These are phyloP conservation scores for Blastobotrys apis DNA, from an alignment of 1,139 yeast species.

Conservation along the genomic window DNA sequence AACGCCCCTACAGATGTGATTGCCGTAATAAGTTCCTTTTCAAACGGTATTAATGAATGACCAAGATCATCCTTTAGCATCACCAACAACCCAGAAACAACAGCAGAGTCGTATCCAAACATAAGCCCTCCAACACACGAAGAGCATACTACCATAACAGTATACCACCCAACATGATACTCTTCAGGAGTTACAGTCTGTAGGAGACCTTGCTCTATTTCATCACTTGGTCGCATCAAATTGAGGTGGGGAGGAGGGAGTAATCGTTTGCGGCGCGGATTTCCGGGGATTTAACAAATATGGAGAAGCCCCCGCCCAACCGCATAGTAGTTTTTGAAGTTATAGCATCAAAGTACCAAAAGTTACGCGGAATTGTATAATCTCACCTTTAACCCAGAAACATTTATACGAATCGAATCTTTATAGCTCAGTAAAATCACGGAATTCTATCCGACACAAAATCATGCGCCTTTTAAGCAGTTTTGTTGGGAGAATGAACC, in stretches of 20 bases:
- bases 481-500: too few relatives aligned
- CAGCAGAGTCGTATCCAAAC: conserved; percentile 24
- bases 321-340: too few relatives aligned
- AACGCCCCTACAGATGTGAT: conserved; percentile 43
- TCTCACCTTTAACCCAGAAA: too few relatives aligned
- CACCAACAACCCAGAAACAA: conserved; percentile 29
- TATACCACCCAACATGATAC: conserved; percentile 1
- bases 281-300: too few relatives aligned
- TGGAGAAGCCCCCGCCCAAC: too few relatives aligned
- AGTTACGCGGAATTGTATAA: too few relatives aligned
- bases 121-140: conserved; percentile 27
- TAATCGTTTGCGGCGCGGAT: neutral
- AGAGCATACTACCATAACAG: conserved; percentile 19
- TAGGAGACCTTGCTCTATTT: conserved; percentile 1
- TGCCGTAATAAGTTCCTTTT: conserved; percentile 42
- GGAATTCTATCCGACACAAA: too few relatives aligned
- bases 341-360: too few relatives aligned
- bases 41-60: conserved; percentile 27
- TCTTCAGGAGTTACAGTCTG: conserved; percentile 7
- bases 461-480: too few relatives aligned
- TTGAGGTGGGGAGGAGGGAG: conserved; percentile 1
- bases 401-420: too few relatives aligned
- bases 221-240: neutral
- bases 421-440: too few relatives aligned
- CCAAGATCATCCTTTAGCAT: conserved; percentile 35